Conservation (phyloP, 352 stramenopile species). For the Phytopythium helicoides region DNA sequence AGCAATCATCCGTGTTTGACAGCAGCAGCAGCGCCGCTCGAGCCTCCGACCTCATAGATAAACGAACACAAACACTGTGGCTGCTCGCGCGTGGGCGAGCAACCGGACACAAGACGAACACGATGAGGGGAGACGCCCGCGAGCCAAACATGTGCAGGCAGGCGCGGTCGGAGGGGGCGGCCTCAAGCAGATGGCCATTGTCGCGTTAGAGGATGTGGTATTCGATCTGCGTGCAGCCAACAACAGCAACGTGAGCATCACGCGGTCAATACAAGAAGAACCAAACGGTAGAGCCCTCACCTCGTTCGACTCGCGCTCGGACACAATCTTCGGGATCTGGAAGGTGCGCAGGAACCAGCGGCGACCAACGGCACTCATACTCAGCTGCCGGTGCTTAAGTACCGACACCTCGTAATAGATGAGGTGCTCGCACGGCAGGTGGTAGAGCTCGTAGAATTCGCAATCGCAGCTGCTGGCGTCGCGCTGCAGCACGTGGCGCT, state of each 20-base stretch:
- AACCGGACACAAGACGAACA: too few species aligned
- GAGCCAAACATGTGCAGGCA: too few species aligned
- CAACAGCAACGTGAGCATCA: background rate
- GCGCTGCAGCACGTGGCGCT: conserved; percentile 54
- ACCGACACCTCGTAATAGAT: conserved; percentile 74
- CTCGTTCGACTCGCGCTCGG: conserved; percentile 68
- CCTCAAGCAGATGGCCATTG: background rate
- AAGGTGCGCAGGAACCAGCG: conserved; percentile 74
- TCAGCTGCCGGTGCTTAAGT: conserved; percentile 63
- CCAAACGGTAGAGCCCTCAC: conserved; percentile 11
- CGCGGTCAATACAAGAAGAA: background rate
- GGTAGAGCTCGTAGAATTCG: conserved; percentile 63
- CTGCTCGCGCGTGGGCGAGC: too few species aligned
- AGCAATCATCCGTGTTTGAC: too few species aligned
- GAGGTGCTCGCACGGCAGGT: conserved; percentile 65
- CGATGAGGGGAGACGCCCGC: too few species aligned
- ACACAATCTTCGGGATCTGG: conserved; percentile 54
- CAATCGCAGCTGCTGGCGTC: conserved; percentile 65
- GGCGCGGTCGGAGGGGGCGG: too few species aligned
- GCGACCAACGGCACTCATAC: conserved; percentile 49
- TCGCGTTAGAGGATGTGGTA: conserved; percentile 61
- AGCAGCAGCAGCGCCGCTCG: too few species aligned
- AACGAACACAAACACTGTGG: too few species aligned
- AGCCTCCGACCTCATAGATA: too few species aligned
- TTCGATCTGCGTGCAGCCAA: conserved; percentile 35